phyloP scores from a whole-genome alignment of 1,284 basidiomycete species.

The Leccinum glutinopallens region DNA sequence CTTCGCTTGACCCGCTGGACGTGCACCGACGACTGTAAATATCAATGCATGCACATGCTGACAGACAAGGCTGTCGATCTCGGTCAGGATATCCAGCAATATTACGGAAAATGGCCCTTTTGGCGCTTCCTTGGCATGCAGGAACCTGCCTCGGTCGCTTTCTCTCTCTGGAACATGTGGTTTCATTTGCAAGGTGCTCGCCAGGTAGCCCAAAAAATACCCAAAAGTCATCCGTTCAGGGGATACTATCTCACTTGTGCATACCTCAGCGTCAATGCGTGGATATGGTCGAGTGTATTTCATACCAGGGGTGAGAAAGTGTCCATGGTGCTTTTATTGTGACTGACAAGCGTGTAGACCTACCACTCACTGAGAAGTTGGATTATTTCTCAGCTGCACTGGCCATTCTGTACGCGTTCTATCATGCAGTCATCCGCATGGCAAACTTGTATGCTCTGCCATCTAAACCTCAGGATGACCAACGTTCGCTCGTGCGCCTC shows the following conservation, averaged over 20 bases:
- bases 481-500: slow-evolving; percentile 21
- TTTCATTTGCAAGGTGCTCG: slow-evolving; percentile 64
- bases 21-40: slow-evolving; percentile 87
- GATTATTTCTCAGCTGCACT: slow-evolving; percentile 96
- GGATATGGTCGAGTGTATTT: slow-evolving; percentile 92
- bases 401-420: slow-evolving; percentile 76
- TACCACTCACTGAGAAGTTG: slow-evolving; percentile 82
- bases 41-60: slow-evolving; percentile 84
- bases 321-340: neutral
- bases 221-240: slow-evolving; percentile 68
- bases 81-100: slow-evolving; percentile 66
- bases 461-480: slow-evolving; percentile 21
- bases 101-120: slow-evolving; percentile 98
- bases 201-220: slow-evolving; percentile 52
- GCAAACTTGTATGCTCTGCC: slow-evolving; percentile 68
- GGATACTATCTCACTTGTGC: slow-evolving; percentile 72
- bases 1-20: slow-evolving; percentile 70
- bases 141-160: slow-evolving; percentile 91
- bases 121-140: slow-evolving; percentile 85
- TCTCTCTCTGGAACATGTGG: slow-evolving; percentile 85
- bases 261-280: slow-evolving; percentile 82
- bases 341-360: slow-evolving; percentile 54
- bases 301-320: slow-evolving; percentile 79
- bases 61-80: slow-evolving; percentile 61
- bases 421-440: slow-evolving; percentile 74